Percentiles rank a stretch among this genome's conserved stretches.
Evolutionary conservation across 106 monocot genomes (phyloP).

Genomic region (Phalaenopsis equestris): DNA sequence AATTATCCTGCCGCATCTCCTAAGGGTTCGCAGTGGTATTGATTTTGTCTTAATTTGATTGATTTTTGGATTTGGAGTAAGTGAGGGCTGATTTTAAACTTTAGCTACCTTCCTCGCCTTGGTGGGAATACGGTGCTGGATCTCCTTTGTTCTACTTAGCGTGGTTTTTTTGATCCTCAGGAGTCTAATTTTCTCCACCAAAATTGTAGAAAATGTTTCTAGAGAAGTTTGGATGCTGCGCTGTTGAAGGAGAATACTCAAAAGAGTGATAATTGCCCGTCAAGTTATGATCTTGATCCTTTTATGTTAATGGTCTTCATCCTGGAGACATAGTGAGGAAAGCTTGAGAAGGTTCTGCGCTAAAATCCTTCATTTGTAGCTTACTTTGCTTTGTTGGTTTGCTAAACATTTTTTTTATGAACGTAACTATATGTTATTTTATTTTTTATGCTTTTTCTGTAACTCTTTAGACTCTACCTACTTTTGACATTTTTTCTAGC

Average conservation of each 20-base stretch:
- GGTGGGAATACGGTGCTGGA: neutral
- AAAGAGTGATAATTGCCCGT: constrained; percentile 7
- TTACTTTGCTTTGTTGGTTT: too few relatives aligned
- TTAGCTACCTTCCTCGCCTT: neutral
- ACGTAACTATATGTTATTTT: too few relatives aligned
- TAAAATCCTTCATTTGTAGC: too few relatives aligned
- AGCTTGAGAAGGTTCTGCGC: constrained; percentile 61
- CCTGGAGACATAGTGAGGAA: constrained; percentile 47
- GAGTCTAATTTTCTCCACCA: neutral
- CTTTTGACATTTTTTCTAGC: too few relatives aligned
- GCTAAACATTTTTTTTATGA: too few relatives aligned
- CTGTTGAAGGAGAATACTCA: constrained; percentile 17
- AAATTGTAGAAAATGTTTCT: constrained; percentile 17
- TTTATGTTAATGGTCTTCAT: constrained; percentile 43
- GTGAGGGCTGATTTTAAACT: too few relatives aligned
- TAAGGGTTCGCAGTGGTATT: too few relatives aligned
- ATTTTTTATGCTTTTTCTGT: too few relatives aligned
- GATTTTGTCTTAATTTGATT: too few relatives aligned
- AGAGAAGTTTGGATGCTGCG: constrained; percentile 17
- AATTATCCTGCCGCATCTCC: too few relatives aligned
- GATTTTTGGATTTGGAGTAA: neutral
- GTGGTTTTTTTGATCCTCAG: neutral
- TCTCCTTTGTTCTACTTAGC: neutral
- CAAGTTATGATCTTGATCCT: constrained; percentile 40
- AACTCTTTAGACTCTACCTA: too few relatives aligned